Evolutionary conservation across 2,329 filamentous ascomycete species (phyloP).

Genomic region (Colletotrichum sp.): DNA sequence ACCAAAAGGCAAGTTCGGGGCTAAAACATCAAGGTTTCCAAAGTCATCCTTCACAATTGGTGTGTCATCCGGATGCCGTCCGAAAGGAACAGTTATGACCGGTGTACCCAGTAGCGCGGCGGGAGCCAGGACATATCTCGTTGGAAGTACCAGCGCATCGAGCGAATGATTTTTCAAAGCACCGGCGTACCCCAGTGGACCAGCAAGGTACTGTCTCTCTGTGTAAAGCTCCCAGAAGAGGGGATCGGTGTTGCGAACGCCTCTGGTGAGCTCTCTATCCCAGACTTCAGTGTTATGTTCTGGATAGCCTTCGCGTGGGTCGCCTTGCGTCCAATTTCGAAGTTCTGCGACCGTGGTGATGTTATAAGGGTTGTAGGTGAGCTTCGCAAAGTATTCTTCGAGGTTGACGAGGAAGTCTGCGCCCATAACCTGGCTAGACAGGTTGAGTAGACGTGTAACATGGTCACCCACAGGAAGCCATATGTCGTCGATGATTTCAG

Average conservation of each 20-base stretch:
- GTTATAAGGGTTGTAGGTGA: constrained; percentile 63
- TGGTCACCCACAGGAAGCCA: constrained; percentile 38
- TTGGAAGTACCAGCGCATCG: constrained; percentile 67
- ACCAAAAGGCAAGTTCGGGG: constrained; percentile 64
- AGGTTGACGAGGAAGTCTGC: constrained; percentile 64
- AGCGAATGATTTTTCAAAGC: constrained; percentile 61
- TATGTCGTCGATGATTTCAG: constrained; percentile 61
- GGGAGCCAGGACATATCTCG: constrained; percentile 48
- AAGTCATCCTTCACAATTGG: constrained; percentile 48
- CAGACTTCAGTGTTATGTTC: constrained; percentile 60
- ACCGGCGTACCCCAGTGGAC: constrained; percentile 62
- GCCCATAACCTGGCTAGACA: constrained; percentile 54
- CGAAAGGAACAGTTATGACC: constrained; percentile 68
- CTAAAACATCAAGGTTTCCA: constrained; percentile 56
- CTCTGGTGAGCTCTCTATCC: constrained; percentile 57
- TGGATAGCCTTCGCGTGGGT: constrained; percentile 60
- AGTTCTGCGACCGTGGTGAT: constrained; percentile 57
- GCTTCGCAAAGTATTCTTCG: constrained; percentile 56
- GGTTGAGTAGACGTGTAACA: constrained; percentile 30
- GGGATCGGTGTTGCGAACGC: constrained; percentile 58
- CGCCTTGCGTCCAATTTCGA: constrained; percentile 58
- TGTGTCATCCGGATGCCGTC: constrained; percentile 57
- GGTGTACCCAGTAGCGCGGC: constrained; percentile 64
- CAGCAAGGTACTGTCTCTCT: constrained; percentile 55
- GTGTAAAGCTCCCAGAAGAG: constrained; percentile 65